These are phyloP conservation scores for Scutellaria barbata DNA, from an alignment of 257 asterid genomes.

Conservation along the genomic window DNA sequence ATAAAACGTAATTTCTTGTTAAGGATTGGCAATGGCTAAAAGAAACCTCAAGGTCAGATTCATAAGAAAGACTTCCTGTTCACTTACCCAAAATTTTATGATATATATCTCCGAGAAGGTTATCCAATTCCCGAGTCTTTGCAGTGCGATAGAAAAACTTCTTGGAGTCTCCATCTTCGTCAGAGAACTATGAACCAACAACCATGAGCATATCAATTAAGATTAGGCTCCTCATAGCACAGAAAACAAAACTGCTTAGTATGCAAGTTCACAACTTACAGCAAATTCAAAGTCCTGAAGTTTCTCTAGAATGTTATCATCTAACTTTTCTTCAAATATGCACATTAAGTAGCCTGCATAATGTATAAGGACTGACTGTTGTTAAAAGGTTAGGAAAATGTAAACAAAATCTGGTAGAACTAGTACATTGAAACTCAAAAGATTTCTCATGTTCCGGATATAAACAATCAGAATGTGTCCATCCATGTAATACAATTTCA, in stretches of 20 bases:
- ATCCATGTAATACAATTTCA: slow-evolving; percentile 13
- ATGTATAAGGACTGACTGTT: slow-evolving; percentile 28
- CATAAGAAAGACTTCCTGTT: slow-evolving; percentile 27
- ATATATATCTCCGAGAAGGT: slow-evolving; percentile 91
- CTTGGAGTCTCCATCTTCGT: slow-evolving; percentile 80
- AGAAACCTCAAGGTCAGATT: slow-evolving; percentile 27
- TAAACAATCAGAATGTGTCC: slow-evolving; percentile 5
- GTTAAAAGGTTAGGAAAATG: slow-evolving; percentile 9
- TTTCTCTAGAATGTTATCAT: slow-evolving; percentile 58
- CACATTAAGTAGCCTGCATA: slow-evolving; percentile 94
- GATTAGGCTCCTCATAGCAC: slow-evolving; percentile 24
- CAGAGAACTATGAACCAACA: slow-evolving; percentile 66
- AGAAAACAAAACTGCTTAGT: slow-evolving; percentile 15
- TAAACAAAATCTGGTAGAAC: slow-evolving; percentile 27
- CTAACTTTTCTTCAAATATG: slow-evolving; percentile 80
- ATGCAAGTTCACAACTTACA: slow-evolving; percentile 55
- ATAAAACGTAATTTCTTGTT: slow-evolving; percentile 25
- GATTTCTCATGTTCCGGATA: slow-evolving; percentile 18
- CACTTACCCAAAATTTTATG: slow-evolving; percentile 88
- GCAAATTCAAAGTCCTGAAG: slow-evolving; percentile 92
- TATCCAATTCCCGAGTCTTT: slow-evolving; percentile 89
- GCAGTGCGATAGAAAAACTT: slow-evolving; percentile 85
- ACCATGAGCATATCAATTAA: slow-evolving; percentile 38
- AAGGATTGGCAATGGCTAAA: slow-evolving; percentile 29
- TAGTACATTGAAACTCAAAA: slow-evolving; percentile 22